These are phyloP conservation scores for Zymoseptoria crescenta DNA, from an alignment of 2,329 filamentous ascomycete species.

Conservation along the genomic window DNA sequence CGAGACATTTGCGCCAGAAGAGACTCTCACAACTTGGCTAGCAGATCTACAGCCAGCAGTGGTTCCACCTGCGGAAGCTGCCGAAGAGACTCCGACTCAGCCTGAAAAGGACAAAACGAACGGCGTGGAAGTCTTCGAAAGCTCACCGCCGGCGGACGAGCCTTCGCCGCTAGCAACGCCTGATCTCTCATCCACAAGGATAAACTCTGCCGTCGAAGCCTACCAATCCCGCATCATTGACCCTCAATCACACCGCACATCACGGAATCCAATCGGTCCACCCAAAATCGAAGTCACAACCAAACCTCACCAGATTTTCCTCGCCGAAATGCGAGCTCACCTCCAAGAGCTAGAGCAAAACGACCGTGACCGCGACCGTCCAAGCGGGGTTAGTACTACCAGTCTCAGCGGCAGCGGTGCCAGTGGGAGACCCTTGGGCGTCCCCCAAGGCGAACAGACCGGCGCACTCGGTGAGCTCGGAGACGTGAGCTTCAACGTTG, in stretches of 20 bases:
- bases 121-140: conserved; percentile 23
- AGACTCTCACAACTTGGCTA: conserved; percentile 70
- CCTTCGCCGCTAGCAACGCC: conserved; percentile 10
- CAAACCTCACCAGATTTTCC: conserved; percentile 28
- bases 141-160: conserved; percentile 20
- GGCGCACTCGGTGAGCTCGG: conserved; percentile 28
- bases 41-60: conserved; percentile 45
- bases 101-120: conserved; percentile 17
- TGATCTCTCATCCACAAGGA: conserved; percentile 15
- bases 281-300: conserved; percentile 28
- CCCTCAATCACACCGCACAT: conserved; percentile 24
- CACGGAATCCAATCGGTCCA: conserved; percentile 13
- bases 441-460: conserved; percentile 31
- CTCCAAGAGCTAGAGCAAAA: conserved; percentile 66
- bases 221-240: conserved; percentile 27
- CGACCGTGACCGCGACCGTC: conserved; percentile 45
- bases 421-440: conserved; percentile 10
- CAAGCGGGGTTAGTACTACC: conserved; percentile 12
- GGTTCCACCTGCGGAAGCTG: conserved; percentile 33
- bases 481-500: conserved; percentile 70
- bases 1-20: conserved; percentile 87
- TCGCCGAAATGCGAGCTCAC: conserved; percentile 44
- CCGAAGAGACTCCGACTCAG: conserved; percentile 18
- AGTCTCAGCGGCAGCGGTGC: conserved; percentile 9
- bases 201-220: conserved; percentile 21